Base-by-base conservation (phyloP, 768 basidiomycete genomes). In the Amanita pseudoporphyria region DNA sequence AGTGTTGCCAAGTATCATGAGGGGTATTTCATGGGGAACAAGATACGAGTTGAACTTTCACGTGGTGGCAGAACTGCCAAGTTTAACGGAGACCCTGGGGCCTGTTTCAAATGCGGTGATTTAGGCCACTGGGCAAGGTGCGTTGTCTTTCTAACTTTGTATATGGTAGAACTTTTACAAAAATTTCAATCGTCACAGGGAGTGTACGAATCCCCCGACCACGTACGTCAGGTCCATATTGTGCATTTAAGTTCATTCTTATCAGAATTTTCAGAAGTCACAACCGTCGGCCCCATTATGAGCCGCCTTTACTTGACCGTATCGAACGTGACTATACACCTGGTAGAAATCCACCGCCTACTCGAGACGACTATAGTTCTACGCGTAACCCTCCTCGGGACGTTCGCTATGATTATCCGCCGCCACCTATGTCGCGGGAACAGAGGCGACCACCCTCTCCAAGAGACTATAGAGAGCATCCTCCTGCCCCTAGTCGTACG, bases 1-100 rank as follows among this genome's bases (percentile, higher is more conserved):
- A 88, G 87, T 52, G 87, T 92, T 5, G 78, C 81, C 4, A 90
- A 90, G 61, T 93, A 92, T 58, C 78, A 93, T 54, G 88, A 91
- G 69, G 88, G 89, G 1, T 83, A 73, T 54, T 93, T 93, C 63
- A 88, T 93, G 87, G 89, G 90, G 37, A 90, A 89, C 64, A 90
- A 87, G 70, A 90, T 93, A 49, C 81, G 86, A 9, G 90, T 92
- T 9, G 90, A 92, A 60, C 68, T 84, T 12, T 91, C 90, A 28
- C 87, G 84, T 62, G 87, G 87, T 26, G 85, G 87, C 13, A 74
- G 87, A 50, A 81, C 83, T 12, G 82, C 84, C 7, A 90, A 87
- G 61, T 87, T 82, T 53, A 66, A 77, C n/a, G 81, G 82, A n/a
- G 90, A 90, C 46, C 87, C 88, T 12, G 87, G 88, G 3, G 85